phyloP scores from a whole-genome alignment of 805 yeast species.

The Peterozyma xylosa region DNA sequence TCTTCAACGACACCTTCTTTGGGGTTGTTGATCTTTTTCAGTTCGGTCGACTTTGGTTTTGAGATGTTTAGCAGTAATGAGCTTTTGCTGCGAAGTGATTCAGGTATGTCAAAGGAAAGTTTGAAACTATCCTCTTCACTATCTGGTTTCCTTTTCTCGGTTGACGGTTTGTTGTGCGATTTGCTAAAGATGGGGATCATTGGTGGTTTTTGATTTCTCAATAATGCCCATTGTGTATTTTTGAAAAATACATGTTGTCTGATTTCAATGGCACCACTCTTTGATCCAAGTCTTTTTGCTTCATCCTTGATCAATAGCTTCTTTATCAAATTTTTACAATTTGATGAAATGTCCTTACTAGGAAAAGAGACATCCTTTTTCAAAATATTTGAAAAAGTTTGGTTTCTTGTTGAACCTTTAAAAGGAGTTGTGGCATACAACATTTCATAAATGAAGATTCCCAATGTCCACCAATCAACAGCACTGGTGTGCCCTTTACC shows the following conservation, averaged over 20 bases:
- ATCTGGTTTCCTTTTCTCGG: background rate
- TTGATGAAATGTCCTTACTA: conserved; percentile 48
- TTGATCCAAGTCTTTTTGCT: conserved; percentile 79
- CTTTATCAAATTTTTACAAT: conserved; percentile 72
- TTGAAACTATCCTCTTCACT: conserved; percentile 11
- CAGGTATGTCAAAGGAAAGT: conserved; percentile 1
- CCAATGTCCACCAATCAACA: conserved; percentile 99
- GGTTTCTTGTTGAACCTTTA: conserved; percentile 83
- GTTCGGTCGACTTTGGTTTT: background rate
- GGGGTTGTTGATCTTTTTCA: background rate
- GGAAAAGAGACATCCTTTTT: conserved; percentile 73
- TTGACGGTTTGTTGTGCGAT: background rate
- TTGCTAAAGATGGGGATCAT: conserved; percentile 71
- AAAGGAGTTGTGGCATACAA: conserved; percentile 93
- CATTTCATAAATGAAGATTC: conserved; percentile 91
- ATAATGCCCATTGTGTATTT: conserved; percentile 88
- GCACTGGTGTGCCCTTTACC: conserved; percentile 98
- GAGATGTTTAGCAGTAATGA: background rate
- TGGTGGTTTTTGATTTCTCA: conserved; percentile 92
- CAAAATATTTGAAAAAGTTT: conserved; percentile 81
- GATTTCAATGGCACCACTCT: conserved; percentile 91
- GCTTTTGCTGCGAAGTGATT: no score
- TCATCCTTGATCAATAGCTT: conserved; percentile 87
- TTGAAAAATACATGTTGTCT: conserved; percentile 90
- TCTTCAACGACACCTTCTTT: conserved; percentile 26